These are phyloP conservation scores for Pestalotiopsis sp. DNA, from an alignment of 2,329 filamentous ascomycete species.

Conservation along the genomic window DNA sequence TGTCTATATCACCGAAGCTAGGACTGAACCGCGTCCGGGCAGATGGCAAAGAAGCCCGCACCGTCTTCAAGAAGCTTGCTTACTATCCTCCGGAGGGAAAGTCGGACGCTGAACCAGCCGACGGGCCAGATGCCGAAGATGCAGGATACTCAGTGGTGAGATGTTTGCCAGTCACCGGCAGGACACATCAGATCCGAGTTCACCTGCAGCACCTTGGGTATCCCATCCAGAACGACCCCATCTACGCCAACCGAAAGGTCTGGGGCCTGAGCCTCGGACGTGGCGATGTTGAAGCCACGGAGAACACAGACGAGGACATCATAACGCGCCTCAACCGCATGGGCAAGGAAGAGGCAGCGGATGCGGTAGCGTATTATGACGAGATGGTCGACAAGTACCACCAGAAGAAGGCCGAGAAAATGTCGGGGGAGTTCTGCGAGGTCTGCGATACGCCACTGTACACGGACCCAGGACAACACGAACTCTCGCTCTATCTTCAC, in stretches of 20 bases:
- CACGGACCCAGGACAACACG: constrained; percentile 86
- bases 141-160: constrained; percentile 92
- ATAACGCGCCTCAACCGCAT: constrained; percentile 82
- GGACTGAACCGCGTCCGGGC: constrained; percentile 93
- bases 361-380: constrained; percentile 90
- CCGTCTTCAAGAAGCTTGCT: constrained; percentile 88
- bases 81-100: constrained; percentile 68
- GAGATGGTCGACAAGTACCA: constrained; percentile 91
- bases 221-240: constrained; percentile 95
- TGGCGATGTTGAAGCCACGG: constrained; percentile 62
- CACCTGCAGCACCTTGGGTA: constrained; percentile 93
- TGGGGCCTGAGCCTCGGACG: constrained; percentile 80
- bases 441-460: constrained; percentile 87
- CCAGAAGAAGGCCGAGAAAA: constrained; percentile 86
- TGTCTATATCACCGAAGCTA: constrained; percentile 92
- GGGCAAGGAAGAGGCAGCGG: constrained; percentile 91
- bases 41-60: constrained; percentile 85
- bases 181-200: constrained; percentile 93
- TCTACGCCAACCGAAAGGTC: constrained; percentile 92
- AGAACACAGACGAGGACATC: constrained; percentile 83
- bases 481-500: constrained; percentile 91
- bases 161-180: constrained; percentile 87
- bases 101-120: constrained; percentile 12
- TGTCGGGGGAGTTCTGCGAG: constrained; percentile 81
- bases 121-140: constrained; percentile 49